Base-by-base conservation (phyloP, 768 basidiomycete genomes). In the Gautieria morchelliformis region DNA sequence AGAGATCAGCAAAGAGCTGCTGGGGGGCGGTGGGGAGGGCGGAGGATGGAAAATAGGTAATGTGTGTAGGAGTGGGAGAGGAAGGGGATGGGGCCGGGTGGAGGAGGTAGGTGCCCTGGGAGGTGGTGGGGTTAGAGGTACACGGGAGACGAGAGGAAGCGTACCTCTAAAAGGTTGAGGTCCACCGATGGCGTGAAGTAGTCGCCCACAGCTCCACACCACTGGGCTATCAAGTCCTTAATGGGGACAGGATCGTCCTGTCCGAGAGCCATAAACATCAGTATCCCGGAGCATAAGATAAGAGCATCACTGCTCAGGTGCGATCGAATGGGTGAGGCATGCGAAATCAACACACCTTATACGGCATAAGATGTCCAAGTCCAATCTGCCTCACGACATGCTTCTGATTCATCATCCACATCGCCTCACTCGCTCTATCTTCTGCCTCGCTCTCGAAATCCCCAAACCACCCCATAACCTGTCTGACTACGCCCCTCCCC, bases 401-500 rank as follows among this genome's bases (percentile, higher is more conserved):
- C 5, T 72, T 68, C 33, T 77, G 74, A 56, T 93, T 77, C 77
- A 88, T 80, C 42, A 66, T 75, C 90, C 92, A 93, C 44, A 68
- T 69, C 3, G 73, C 80, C 17, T 74, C 73, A 15, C 41, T 42
- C 69, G 50, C 67, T 19, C 59, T 63, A 9, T 37, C 14, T 14
- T 9, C 35, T 9, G 35, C 35, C 14, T 37, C 35, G 35, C 35
- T 37, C 35, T 37, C 35, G 12, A 54, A 59, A 14, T 22, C 55
- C 9, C 92, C 93, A 62, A 95, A 97, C 85, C 94, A 94, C 0
- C 71, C 66, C 74, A 96, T 81, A 27, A 93, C 76, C 65, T 92
- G 89, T 7, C 66, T 70, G 8, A 82, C 77, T 30, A 93, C 78
- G 2, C 72, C 66, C 7, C 78, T 70, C 35, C 35, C 14, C 35